Conservation (phyloP, 1,284 basidiomycete species). For the Golubevia sp. region DNA sequence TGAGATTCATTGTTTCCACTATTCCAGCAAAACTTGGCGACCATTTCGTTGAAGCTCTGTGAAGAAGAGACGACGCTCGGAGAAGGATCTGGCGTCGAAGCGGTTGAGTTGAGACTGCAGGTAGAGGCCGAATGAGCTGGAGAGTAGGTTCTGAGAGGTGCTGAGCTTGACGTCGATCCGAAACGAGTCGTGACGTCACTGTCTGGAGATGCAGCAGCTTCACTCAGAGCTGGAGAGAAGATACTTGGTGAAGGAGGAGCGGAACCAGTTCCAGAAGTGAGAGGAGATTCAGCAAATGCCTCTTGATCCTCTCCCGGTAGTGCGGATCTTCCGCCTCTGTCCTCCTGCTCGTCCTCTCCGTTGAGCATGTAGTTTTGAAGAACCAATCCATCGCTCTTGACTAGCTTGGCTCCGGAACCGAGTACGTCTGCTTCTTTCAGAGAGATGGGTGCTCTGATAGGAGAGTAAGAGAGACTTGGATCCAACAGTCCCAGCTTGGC, state of each 20-base stretch:
- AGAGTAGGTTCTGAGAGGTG: background rate
- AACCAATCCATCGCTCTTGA: background rate
- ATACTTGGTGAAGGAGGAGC: background rate
- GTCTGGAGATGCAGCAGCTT: background rate
- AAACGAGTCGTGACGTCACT: background rate
- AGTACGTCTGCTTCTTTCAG: background rate
- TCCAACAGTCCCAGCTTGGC: background rate
- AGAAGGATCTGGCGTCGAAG: background rate
- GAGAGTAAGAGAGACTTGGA: background rate
- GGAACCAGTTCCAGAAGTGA: too few relatives aligned
- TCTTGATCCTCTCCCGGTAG: too few relatives aligned
- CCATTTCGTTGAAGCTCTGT: slow-evolving; percentile 44
- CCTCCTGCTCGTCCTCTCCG: background rate
- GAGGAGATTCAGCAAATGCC: too few relatives aligned
- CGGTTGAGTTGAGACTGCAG: slow-evolving; percentile 14
- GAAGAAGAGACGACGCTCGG: slow-evolving; percentile 22
- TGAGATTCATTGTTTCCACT: slow-evolving; percentile 8
- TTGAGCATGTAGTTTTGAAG: background rate
- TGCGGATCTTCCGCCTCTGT: background rate
- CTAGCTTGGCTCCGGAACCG: background rate
- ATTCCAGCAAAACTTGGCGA: slow-evolving; percentile 51
- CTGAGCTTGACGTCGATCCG: background rate
- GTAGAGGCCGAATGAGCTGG: slow-evolving; percentile 10
- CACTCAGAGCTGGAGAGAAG: background rate
- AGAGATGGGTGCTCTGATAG: background rate